Evolutionary conservation across 1,284 basidiomycete genomes (phyloP).

Genomic region (Cryptococcus depauperatus): DNA sequence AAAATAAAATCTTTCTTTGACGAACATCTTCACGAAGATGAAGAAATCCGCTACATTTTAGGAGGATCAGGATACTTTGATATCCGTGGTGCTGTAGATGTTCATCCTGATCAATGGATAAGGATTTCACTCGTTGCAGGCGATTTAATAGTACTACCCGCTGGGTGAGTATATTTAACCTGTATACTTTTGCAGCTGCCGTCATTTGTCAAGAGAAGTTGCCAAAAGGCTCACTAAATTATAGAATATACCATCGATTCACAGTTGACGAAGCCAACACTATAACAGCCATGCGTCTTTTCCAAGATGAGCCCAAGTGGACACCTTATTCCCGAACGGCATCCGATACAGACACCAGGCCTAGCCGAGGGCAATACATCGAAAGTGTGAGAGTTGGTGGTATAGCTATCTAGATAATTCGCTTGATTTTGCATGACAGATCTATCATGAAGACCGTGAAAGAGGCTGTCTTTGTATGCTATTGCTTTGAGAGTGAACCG

Average conservation of each 20-base stretch:
- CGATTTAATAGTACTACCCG: slow-evolving; percentile 64
- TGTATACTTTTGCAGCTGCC: slow-evolving; percentile 54
- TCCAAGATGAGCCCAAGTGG: slow-evolving; percentile 87
- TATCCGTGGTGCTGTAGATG: slow-evolving; percentile 52
- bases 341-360: slow-evolving; percentile 56
- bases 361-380: slow-evolving; percentile 58
- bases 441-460: too few relatives aligned
- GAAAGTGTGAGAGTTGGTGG: slow-evolving; percentile 22
- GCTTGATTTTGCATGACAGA: too few relatives aligned
- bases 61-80: slow-evolving; percentile 79
- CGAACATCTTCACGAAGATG: slow-evolving; percentile 83
- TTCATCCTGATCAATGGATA: slow-evolving; percentile 59
- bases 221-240: slow-evolving; percentile 46
- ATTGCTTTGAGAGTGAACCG: too few relatives aligned
- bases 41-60: slow-evolving; percentile 79
- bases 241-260: slow-evolving; percentile 71
- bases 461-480: too few relatives aligned
- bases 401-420: too few relatives aligned
- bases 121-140: slow-evolving; percentile 60
- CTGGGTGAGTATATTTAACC: slow-evolving; percentile 47
- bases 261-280: slow-evolving; percentile 63
- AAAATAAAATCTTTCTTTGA: slow-evolving; percentile 73
- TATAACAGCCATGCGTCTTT: slow-evolving; percentile 66
- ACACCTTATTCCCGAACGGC: slow-evolving; percentile 59
- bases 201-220: slow-evolving; percentile 73